These are phyloP conservation scores for Escovopsis sp. DNA, from an alignment of 2,329 filamentous ascomycete genomes.

Conservation along the genomic window DNA sequence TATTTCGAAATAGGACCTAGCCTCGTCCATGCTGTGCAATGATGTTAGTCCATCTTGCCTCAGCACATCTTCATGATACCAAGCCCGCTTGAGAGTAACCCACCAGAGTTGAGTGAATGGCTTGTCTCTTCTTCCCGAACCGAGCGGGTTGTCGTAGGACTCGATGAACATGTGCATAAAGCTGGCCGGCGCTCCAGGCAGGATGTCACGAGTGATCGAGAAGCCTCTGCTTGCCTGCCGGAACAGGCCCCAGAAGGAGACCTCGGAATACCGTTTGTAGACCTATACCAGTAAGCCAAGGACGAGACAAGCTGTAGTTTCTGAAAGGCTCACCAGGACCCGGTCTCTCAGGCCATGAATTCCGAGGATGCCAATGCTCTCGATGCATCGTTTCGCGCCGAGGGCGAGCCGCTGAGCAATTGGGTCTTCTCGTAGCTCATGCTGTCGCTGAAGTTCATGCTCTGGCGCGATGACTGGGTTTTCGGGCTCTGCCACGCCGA, in stretches of 20 bases:
- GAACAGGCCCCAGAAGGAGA: constrained; percentile 32
- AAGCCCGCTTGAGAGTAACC: no score
- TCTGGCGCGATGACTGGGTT: constrained; percentile 24
- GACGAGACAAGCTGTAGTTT: no score
- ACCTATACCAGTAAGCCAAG: constrained; percentile 23
- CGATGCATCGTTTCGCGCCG: constrained; percentile 18
- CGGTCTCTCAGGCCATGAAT: constrained; percentile 37
- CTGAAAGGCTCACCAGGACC: constrained; percentile 26
- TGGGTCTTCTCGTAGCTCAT: constrained; percentile 31
- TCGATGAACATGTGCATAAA: constrained; percentile 16
- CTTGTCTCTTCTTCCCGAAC: constrained; percentile 11
- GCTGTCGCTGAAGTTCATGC: constrained; percentile 25
- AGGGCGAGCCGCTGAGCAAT: constrained; percentile 25
- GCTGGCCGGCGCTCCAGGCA: constrained; percentile 18
- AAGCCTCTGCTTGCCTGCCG: constrained; percentile 13
- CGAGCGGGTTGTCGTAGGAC: constrained; percentile 11
- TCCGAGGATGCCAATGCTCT: constrained; percentile 34
- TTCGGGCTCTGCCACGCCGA: constrained; percentile 45
- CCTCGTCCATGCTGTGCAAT: constrained; percentile 13
- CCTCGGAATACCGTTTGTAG: constrained; percentile 32
- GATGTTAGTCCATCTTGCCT: background rate
- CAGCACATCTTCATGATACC: no score
- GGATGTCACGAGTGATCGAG: constrained; percentile 15
- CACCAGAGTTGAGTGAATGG: constrained; percentile 14
- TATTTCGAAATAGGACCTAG: constrained; percentile 27